These are phyloP conservation scores for Aphanocladium album DNA, from an alignment of 2,329 filamentous ascomycete genomes.

Conservation along the genomic window DNA sequence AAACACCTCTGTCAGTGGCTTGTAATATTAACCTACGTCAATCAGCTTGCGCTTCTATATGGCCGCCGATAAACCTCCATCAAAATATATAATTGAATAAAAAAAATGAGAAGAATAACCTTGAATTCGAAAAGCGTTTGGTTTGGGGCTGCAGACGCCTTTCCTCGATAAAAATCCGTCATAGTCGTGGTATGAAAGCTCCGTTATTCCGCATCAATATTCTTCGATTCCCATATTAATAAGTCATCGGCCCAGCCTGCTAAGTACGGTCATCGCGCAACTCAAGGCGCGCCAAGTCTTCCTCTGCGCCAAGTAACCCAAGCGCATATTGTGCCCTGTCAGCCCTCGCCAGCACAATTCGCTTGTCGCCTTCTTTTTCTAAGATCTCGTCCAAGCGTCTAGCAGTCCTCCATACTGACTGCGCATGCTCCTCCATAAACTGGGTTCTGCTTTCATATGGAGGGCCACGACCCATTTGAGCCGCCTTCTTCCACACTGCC, in stretches of 20 bases:
- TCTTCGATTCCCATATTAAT: constrained; percentile 1
- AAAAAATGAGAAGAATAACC: background rate
- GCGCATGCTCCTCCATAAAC: constrained; percentile 21
- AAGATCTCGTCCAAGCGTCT: constrained; percentile 49
- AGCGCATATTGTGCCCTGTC: constrained; percentile 70
- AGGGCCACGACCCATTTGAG: constrained; percentile 68
- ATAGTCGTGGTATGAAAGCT: background rate
- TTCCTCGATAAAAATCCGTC: background rate
- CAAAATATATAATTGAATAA: background rate
- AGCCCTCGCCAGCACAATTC: constrained; percentile 55
- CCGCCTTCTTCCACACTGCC: constrained; percentile 73
- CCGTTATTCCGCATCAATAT: background rate
- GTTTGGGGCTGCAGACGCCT: background rate
- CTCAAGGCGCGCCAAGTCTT: constrained; percentile 63
- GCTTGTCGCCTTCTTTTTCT: constrained; percentile 34
- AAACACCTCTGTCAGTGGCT: background rate
- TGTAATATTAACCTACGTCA: constrained; percentile 1
- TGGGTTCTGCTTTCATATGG: constrained; percentile 31
- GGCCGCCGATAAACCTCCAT: background rate
- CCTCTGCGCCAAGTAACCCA: constrained; percentile 72
- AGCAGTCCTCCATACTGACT: constrained; percentile 44
- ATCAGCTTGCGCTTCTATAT: background rate
- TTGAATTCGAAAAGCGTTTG: background rate
- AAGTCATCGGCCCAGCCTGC: background rate
- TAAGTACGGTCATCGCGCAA: constrained; percentile 36